Evolutionary conservation across 2,329 filamentous ascomycete species (phyloP), one percentile per base, ranked within the genome.

Genomic region (Fusarium marasasianum): DNA sequence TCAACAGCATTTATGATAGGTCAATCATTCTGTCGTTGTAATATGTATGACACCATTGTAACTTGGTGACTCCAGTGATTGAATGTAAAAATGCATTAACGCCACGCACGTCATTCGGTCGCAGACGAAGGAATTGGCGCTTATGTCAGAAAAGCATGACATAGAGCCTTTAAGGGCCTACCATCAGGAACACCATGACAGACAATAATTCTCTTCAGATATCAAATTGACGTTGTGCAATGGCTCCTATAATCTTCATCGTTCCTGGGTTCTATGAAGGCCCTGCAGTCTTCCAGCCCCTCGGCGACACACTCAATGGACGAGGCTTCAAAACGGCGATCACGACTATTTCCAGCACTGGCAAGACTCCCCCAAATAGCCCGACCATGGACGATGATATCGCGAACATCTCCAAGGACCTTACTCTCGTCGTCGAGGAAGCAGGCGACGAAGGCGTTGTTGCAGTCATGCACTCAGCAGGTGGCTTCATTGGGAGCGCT

Each of bases 381-480:
- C 51, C 24, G 1, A 62, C 15, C 17, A 58, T 62, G 51, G 40
- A 45, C 6, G 51, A 58, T 13, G 51, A 62, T 15, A 45, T 62
- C 4, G 33, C 40, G 3, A 56, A 20, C 6, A 33, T 45, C 6
- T 5, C 24, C 15, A 31, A 33, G 9, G 33, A 45, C 9, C 51
- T 62, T 33, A 18, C 3, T 6, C 31, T 6, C 2, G 51, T 58
- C 8, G 51, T 62, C 11, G 51, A 62, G 10, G 8, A 58, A 35
- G 40, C 59, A 14, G 59, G 51, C 2, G 40, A 14, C 0, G 40
- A 62, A 22, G 59, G 59, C 8, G 22, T 58, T 1, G 13, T 62
- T n/a, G 40, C 40, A 14, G 40, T 62, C 4, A 58, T 62, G 59
- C 50, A 45, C 33, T 62, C 59, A 13, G 59, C 51, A 7, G 59